A percentile compares a stretch with the other conserved stretches of the same genome.
These are phyloP conservation scores for Apostasia ramifera DNA, from an alignment of 106 monocot species.

Conservation along the genomic window DNA sequence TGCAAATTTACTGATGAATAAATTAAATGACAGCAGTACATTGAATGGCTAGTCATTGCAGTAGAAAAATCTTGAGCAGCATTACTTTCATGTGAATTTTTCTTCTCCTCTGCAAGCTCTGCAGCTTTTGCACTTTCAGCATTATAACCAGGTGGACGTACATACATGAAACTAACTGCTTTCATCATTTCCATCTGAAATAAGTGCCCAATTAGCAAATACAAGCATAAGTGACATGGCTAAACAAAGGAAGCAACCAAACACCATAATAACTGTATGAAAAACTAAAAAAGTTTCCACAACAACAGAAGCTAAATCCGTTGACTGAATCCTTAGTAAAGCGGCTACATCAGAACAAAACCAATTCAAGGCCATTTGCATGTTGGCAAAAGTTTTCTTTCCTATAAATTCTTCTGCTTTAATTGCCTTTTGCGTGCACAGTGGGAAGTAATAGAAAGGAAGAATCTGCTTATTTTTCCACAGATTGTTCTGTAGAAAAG, in stretches of 20 bases:
- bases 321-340: no score
- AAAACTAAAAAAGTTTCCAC: no score
- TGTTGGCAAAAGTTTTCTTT: no score
- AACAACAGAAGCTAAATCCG: no score
- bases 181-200: slow-evolving; percentile 87
- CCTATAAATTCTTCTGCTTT: no score
- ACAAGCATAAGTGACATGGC: not conserved
- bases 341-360: no score
- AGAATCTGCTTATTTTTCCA: no score
- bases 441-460: no score
- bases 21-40: slow-evolving; percentile 14
- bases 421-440: no score
- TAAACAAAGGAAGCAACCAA: not conserved
- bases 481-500: no score
- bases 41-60: slow-evolving; percentile 16
- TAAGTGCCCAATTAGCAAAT: no score
- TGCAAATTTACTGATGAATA: not conserved
- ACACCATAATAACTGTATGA: not conserved
- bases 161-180: slow-evolving; percentile 99
- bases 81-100: slow-evolving; percentile 22
- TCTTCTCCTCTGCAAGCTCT: slow-evolving; percentile 76
- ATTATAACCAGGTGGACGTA: slow-evolving; percentile 93
- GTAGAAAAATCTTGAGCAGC: slow-evolving; percentile 14
- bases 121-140: slow-evolving; percentile 98
- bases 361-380: no score